These are phyloP conservation scores for Nicotiana undulata DNA, from an alignment of 257 asterid species.

Conservation along the genomic window DNA sequence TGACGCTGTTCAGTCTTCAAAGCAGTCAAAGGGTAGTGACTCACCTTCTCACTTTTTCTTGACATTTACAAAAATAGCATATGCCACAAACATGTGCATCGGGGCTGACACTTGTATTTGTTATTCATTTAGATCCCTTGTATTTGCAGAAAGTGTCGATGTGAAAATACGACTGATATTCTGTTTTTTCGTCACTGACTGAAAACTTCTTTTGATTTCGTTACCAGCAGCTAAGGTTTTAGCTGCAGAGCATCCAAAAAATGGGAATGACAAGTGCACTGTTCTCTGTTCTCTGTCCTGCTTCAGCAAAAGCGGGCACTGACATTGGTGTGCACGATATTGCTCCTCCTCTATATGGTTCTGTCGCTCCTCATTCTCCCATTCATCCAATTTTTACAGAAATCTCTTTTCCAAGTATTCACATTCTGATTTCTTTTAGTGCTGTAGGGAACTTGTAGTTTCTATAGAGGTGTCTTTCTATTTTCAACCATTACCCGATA, in stretches of 20 bases:
- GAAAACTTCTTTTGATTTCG: constrained; percentile 8
- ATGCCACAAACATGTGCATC: not conserved
- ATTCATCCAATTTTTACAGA: not conserved
- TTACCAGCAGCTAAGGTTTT: constrained; percentile 73
- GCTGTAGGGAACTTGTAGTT: not conserved
- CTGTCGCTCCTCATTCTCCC: not conserved
- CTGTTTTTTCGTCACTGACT: not conserved
- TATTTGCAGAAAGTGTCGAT: not conserved
- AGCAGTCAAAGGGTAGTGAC: constrained; percentile 51
- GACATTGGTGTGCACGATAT: constrained; percentile 59
- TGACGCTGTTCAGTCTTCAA: constrained; percentile 29
- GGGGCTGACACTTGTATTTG: constrained; percentile 2
- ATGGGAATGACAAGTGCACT: constrained; percentile 42
- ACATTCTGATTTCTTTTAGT: no score
- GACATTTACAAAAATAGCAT: constrained; percentile 4
- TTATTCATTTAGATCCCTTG: not conserved
- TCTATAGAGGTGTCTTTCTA: not conserved
- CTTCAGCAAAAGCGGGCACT: constrained; percentile 86
- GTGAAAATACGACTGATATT: not conserved
- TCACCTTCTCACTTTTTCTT: constrained; percentile 1
- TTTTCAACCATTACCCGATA: not conserved
- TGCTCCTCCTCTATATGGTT: not conserved
- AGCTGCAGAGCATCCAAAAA: constrained; percentile 80
- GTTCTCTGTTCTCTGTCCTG: constrained; percentile 95
- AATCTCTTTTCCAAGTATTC: not conserved